These are phyloP conservation scores for Aspergillus sp. DNA, from an alignment of 2,329 filamentous ascomycete species.

Conservation along the genomic window DNA sequence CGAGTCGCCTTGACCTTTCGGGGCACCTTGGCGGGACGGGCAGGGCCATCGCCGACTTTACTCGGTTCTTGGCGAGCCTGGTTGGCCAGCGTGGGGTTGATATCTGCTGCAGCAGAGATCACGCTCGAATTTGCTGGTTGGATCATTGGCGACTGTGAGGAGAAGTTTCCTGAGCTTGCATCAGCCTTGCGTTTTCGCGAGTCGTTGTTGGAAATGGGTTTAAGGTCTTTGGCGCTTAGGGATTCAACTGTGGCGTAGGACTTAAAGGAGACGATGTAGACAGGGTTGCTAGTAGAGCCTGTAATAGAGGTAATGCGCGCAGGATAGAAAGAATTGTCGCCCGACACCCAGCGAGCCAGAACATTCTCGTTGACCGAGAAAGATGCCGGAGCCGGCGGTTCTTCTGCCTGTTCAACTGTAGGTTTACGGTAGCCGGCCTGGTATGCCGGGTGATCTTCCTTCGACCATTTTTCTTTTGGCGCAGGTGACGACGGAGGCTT, in stretches of 20 bases:
- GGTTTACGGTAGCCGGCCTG: conserved; percentile 52
- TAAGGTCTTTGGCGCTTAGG: conserved; percentile 72
- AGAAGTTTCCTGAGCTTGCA: conserved; percentile 53
- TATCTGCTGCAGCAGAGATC: conserved; percentile 60
- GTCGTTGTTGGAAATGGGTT: conserved; percentile 61
- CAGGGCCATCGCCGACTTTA: conserved; percentile 54
- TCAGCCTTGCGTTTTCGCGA: conserved; percentile 81
- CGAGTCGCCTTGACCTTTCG: conserved; percentile 82
- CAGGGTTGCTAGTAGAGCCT: conserved; percentile 79
- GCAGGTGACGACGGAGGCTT: conserved; percentile 45
- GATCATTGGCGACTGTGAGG: conserved; percentile 34
- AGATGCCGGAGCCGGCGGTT: conserved; percentile 47
- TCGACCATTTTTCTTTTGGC: conserved; percentile 67
- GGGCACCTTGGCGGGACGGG: conserved; percentile 59
- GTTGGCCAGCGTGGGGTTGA: conserved; percentile 59
- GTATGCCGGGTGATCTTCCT: conserved; percentile 73
- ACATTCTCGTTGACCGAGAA: conserved; percentile 88
- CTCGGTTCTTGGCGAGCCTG: conserved; percentile 58
- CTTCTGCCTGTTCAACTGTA: conserved; percentile 40
- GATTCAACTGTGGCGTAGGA: conserved; percentile 77
- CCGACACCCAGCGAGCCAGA: conserved; percentile 82
- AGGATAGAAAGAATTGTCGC: conserved; percentile 84
- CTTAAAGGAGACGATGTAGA: conserved; percentile 94
- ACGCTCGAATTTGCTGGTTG: conserved; percentile 45
- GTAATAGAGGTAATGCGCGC: conserved; percentile 91